Percentiles rank a stretch among this genome's conserved stretches.
These are phyloP conservation scores for Neurospora discreta DNA, from an alignment of 495 filamentous ascomycete species.

Conservation along the genomic window DNA sequence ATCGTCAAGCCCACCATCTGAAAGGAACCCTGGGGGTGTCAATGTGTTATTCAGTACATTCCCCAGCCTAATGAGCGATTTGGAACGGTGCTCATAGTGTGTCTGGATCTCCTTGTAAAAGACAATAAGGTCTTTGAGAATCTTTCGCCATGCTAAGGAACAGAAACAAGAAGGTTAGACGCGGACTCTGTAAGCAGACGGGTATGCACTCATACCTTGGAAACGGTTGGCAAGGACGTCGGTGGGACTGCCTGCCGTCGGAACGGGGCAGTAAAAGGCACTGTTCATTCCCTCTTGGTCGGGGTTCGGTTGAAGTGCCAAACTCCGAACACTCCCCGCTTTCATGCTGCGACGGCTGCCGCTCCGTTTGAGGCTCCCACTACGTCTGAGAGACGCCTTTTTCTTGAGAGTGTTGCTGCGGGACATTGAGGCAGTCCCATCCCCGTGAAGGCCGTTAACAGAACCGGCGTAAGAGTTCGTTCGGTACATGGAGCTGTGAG, in stretches of 20 bases:
- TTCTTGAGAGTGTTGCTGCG: constrained; percentile 77
- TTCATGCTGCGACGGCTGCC: constrained; percentile 63
- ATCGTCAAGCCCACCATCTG: constrained; percentile 73
- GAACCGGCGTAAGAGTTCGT: constrained; percentile 38
- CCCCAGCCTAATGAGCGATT: constrained; percentile 70
- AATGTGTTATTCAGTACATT: constrained; percentile 74
- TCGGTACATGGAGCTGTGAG: constrained; percentile 33
- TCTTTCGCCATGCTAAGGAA: constrained; percentile 75
- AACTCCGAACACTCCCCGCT: constrained; percentile 71
- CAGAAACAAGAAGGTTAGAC: constrained; percentile 4
- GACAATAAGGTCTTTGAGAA: constrained; percentile 86
- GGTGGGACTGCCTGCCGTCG: constrained; percentile 76
- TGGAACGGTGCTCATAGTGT: constrained; percentile 78
- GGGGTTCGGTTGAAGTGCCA: constrained; percentile 50
- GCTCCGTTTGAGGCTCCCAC: constrained; percentile 65
- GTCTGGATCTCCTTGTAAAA: constrained; percentile 91
- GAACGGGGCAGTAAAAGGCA: constrained; percentile 79
- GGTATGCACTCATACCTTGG: constrained; percentile 52
- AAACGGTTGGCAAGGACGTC: constrained; percentile 85
- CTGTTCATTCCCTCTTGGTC: constrained; percentile 67
- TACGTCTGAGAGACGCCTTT: constrained; percentile 63
- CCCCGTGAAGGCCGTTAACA: constrained; percentile 14
- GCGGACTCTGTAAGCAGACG: background rate
- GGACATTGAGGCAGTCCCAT: constrained; percentile 37
- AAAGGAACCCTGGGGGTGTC: constrained; percentile 58